A percentile compares a stretch with the other conserved stretches of the same genome.
Conservation (phyloP, 768 basidiomycete genomes). For the Crucibulum laeve region DNA sequence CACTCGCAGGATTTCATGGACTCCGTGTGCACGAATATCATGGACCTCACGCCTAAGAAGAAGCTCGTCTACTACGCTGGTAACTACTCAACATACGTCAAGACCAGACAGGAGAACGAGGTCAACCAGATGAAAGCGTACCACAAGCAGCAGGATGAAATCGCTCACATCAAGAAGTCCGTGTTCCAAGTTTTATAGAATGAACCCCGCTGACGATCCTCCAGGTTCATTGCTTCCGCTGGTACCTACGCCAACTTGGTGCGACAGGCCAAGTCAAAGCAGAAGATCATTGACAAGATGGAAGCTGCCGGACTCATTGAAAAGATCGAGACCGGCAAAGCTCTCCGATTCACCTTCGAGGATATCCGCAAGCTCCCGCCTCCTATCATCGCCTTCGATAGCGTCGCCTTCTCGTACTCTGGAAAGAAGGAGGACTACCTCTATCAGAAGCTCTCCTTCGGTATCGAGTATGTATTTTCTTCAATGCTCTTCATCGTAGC, state of each 20-base stretch:
- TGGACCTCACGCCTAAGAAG: constrained; percentile 92
- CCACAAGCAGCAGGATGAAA: constrained; percentile 97
- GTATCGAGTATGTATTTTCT: constrained; percentile 73
- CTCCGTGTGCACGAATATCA: constrained; percentile 94
- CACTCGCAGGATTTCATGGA: constrained; percentile 99
- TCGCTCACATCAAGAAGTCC: constrained; percentile 96
- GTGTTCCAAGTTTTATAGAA: constrained; percentile 10
- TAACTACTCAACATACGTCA: constrained; percentile 96
- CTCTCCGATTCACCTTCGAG: constrained; percentile 93
- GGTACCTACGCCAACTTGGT: constrained; percentile 99
- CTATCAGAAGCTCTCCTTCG: constrained; percentile 88
- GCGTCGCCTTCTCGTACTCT: constrained; percentile 94
- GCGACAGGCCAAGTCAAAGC: constrained; percentile 98
- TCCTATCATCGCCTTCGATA: constrained; percentile 94
- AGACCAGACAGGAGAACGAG: constrained; percentile 96
- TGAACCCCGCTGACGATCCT: constrained; percentile 7
- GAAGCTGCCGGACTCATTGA: constrained; percentile 97
- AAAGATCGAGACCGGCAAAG: constrained; percentile 72
- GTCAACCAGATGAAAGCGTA: constrained; percentile 99
- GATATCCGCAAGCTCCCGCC: constrained; percentile 91
- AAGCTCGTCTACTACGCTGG: constrained; percentile 93
- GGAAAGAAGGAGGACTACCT: constrained; percentile 85
- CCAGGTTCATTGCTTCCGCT: constrained; percentile 95
- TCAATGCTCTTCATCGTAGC: neutral
- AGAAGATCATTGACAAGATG: constrained; percentile 99